phyloP scores from a whole-genome alignment of 176 grass and related monocot genomes.

The Musa acuminata region DNA sequence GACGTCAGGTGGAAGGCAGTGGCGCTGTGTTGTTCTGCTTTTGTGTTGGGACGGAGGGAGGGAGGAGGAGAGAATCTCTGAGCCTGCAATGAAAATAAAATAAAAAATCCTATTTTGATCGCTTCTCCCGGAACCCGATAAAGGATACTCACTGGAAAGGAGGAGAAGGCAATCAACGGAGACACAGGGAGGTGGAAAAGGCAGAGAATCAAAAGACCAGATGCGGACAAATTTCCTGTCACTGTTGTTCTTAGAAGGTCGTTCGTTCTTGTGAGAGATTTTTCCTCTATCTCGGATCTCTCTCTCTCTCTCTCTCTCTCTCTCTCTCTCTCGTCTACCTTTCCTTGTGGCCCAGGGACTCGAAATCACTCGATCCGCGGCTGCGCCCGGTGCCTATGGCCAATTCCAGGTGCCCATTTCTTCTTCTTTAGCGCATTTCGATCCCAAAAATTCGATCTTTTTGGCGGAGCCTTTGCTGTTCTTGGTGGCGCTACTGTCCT shows the following conservation, averaged over 20 bases:
- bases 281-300: slow-evolving; percentile 16
- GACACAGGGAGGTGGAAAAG: background rate
- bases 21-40: too few relatives aligned
- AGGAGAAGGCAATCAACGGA: background rate
- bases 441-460: slow-evolving; percentile 3
- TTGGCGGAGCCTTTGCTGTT: background rate
- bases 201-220: slow-evolving; percentile 38
- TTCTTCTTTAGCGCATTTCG: background rate
- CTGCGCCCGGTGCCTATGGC: background rate
- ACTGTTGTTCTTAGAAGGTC: slow-evolving; percentile 49
- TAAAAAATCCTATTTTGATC: background rate
- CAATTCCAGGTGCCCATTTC: background rate
- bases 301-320: too few relatives aligned
- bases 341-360: background rate
- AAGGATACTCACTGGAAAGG: slow-evolving; percentile 2
- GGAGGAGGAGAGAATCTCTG: background rate
- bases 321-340: background rate
- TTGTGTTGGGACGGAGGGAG: background rate
- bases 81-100: background rate
- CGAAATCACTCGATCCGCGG: slow-evolving; percentile 10
- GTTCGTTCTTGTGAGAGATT: slow-evolving; percentile 25
- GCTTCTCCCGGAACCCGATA: background rate
- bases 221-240: slow-evolving; percentile 62
- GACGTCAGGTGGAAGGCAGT: too few relatives aligned
- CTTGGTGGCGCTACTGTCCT: background rate